phyloP scores from a whole-genome alignment of 225 moss, liverwort and hornwort species.

The Pseudisothecium myosuroides region DNA sequence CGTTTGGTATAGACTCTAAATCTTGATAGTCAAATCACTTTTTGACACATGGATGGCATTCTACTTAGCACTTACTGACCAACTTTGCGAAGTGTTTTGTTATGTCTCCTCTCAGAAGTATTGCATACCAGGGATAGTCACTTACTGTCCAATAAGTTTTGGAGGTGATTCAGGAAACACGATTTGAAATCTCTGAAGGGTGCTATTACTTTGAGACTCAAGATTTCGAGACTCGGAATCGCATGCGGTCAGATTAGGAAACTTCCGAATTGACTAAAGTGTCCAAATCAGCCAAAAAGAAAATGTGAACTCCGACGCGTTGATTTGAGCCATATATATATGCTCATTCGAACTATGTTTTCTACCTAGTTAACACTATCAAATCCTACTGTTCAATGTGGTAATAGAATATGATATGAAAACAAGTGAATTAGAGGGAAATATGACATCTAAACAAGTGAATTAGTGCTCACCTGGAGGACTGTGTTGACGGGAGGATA shows the following conservation, averaged over 20 bases:
- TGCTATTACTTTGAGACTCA: not conserved
- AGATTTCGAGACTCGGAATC: not conserved
- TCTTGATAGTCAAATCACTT: not conserved
- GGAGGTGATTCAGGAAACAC: not conserved
- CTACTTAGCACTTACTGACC: not conserved
- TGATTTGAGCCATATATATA: not conserved
- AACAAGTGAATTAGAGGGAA: not conserved
- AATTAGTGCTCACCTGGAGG: constrained; percentile 16
- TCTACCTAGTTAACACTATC: not conserved
- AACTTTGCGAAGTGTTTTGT: not conserved
- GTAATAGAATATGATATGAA: no score
- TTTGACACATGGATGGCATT: not conserved
- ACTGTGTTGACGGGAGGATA: constrained; percentile 42
- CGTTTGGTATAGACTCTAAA: not conserved
- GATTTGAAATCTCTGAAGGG: not conserved
- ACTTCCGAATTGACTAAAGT: not conserved
- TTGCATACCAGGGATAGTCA: not conserved
- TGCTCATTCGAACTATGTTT: not conserved
- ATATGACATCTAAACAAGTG: not conserved
- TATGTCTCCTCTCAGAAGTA: not conserved
- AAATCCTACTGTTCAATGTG: not conserved
- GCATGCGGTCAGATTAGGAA: not conserved
- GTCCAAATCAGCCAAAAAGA: not conserved
- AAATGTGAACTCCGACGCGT: not conserved
- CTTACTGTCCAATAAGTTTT: not conserved